These are phyloP conservation scores for Ceratobasidium sp. DNA, from an alignment of 1,284 basidiomycete species.

Conservation along the genomic window DNA sequence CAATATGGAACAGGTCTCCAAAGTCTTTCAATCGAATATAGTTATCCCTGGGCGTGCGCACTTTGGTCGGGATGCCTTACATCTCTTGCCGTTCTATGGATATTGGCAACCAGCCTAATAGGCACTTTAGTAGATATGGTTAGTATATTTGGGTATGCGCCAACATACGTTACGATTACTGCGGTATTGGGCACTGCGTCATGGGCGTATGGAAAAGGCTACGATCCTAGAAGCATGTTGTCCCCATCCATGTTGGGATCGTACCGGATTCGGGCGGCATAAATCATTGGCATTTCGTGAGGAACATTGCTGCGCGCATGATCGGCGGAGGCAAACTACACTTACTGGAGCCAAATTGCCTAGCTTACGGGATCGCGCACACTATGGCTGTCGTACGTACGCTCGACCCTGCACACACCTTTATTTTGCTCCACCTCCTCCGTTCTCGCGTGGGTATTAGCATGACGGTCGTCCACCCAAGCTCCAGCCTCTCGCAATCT, in stretches of 20 bases:
- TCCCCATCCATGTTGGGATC: not conserved
- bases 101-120: not conserved
- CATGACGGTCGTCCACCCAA: too few relatives aligned
- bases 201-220: slow-evolving; percentile 34
- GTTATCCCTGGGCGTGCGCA: slow-evolving; percentile 38
- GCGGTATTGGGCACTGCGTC: slow-evolving; percentile 1
- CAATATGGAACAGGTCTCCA: slow-evolving; percentile 35
- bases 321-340: too few relatives aligned
- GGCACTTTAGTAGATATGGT: not conserved
- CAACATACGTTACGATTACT: not conserved
- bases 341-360: too few relatives aligned
- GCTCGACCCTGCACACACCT: too few relatives aligned
- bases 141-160: slow-evolving; percentile 5
- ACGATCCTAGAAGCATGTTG: not conserved
- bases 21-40: slow-evolving; percentile 36
- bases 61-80: slow-evolving; percentile 36
- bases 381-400: too few relatives aligned
- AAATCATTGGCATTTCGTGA: not conserved
- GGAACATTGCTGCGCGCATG: too few relatives aligned
- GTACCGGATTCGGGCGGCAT: not conserved
- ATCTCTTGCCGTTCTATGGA: slow-evolving; percentile 28
- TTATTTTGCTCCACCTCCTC: too few relatives aligned
- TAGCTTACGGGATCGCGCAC: too few relatives aligned
- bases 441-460: too few relatives aligned
- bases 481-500: too few relatives aligned